Conservation (phyloP, 2,329 filamentous ascomycete species). For the Gnomoniopsis sp. region DNA sequence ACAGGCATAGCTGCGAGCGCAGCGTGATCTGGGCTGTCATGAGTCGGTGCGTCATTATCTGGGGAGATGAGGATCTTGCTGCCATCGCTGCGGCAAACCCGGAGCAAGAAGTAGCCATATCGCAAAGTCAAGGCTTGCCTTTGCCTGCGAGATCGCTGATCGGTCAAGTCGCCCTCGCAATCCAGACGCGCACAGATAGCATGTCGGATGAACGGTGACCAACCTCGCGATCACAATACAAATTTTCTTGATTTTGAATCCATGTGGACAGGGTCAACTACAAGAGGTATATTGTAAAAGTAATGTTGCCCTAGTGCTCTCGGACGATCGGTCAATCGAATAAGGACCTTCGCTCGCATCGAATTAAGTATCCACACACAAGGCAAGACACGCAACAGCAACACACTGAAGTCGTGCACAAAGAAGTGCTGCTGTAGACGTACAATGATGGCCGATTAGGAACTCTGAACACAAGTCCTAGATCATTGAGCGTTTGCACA, state of each 20-base stretch:
- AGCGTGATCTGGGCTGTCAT: slow-evolving; percentile 29
- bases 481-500: slow-evolving; percentile 9
- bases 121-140: neutral
- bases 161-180: no score
- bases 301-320: slow-evolving; percentile 15
- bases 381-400: slow-evolving; percentile 10
- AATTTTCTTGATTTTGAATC: neutral
- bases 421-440: slow-evolving; percentile 4
- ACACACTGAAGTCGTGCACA: slow-evolving; percentile 1
- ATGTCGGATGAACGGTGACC: neutral
- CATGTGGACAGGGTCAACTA: slow-evolving; percentile 11
- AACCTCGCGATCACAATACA: neutral
- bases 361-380: slow-evolving; percentile 13
- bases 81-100: no score
- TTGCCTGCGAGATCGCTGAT: neutral
- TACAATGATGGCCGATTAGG: slow-evolving; percentile 17
- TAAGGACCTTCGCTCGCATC: slow-evolving; percentile 14
- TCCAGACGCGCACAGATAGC: neutral
- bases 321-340: slow-evolving; percentile 7
- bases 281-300: slow-evolving; percentile 19
- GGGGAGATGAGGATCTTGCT: neutral
- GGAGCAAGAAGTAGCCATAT: no score
- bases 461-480: slow-evolving; percentile 4
- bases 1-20: slow-evolving; percentile 28
- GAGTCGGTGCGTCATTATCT: neutral